Base-by-base conservation (phyloP, 805 yeast species). In the Metschnikowia kofuensis region DNA sequence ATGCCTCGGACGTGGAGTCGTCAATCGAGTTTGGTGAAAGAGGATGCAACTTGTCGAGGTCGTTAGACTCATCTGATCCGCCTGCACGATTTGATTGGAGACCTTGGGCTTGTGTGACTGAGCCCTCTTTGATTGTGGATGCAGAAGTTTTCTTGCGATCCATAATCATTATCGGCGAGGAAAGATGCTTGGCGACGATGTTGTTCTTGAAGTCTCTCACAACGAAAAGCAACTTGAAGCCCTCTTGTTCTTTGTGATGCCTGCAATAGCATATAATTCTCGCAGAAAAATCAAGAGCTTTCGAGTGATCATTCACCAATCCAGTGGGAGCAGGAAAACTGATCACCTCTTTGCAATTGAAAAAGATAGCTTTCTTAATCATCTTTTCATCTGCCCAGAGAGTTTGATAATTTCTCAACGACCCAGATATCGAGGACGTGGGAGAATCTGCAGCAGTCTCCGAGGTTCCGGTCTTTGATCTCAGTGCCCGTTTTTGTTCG, bases 181-280 rank as follows among this genome's bases (percentile, higher is more conserved):
- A 81, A 7, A 85, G 65, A 16, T 82, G 81, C 58, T 84, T 84
- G 7, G 91, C 97, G 14, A 92, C 76, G 5, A 89, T 75, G 26
- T 76, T 72, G 21, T 84, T 86, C 8, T 72, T 62, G 48, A 72
- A 62, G 64, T 91, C 83, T 52, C 81, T 84, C 43, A 92, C 62
- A 3, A 86, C 80, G 53, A 88, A 81, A 40, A 88, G 68, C 36
- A 87, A 70, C 60, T 81, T 82, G 72, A 91, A 92, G 1, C 99
- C 99, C 37, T 78, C 78, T n/a, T 84, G 73, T 53, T 91, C 96
- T 55, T 83, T 82, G 67, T 94, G 99, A 67, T 94, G 99, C 55
- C 98, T 82, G 69, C 98, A 94, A 65, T 94, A 92, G 67, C 99
- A 92, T 9, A 92, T 92, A 38, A 94, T 82, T 67, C 99, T 80